These are phyloP conservation scores for Cyberlindnera galapagoensis DNA, from an alignment of 805 yeast species.

Conservation along the genomic window DNA sequence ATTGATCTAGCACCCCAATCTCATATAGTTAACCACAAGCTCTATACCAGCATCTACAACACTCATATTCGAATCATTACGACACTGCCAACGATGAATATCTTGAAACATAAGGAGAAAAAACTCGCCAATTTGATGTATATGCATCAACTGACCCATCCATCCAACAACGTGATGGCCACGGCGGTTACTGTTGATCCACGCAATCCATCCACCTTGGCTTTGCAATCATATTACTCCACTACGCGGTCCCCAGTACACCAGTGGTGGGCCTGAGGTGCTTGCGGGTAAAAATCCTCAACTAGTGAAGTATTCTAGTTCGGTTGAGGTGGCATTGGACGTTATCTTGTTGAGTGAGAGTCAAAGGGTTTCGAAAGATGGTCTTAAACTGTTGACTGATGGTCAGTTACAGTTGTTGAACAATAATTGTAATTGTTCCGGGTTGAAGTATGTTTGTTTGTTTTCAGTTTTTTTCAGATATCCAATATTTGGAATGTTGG, in stretches of 20 bases:
- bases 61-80: too few relatives aligned
- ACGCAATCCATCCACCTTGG: constrained; percentile 6
- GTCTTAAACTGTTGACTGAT: constrained; percentile 3
- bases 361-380: constrained; percentile 22
- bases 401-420: constrained; percentile 13
- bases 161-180: constrained; percentile 1
- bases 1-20: too few relatives aligned
- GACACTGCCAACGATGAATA: constrained; percentile 6
- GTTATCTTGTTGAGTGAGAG: constrained; percentile 26
- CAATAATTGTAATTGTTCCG: constrained; percentile 16
- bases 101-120: constrained; percentile 11
- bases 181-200: constrained; percentile 11
- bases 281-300: constrained; percentile 25
- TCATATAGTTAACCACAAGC: too few relatives aligned
- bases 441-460: constrained; percentile 16
- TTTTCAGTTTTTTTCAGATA: constrained; percentile 15
- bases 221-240: constrained; percentile 13
- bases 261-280: constrained; percentile 28
- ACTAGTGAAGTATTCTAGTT: constrained; percentile 14
- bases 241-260: constrained; percentile 17
- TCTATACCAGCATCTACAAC: too few relatives aligned
- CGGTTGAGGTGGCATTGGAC: constrained; percentile 26
- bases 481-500: constrained; percentile 20
- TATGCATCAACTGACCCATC: constrained; percentile 9
- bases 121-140: constrained; percentile 15